A percentile compares a stretch with the other conserved stretches of the same genome.
These are phyloP conservation scores for Pleurozium schreberi DNA, from an alignment of 225 moss, liverwort and hornwort genomes.

Conservation along the genomic window DNA sequence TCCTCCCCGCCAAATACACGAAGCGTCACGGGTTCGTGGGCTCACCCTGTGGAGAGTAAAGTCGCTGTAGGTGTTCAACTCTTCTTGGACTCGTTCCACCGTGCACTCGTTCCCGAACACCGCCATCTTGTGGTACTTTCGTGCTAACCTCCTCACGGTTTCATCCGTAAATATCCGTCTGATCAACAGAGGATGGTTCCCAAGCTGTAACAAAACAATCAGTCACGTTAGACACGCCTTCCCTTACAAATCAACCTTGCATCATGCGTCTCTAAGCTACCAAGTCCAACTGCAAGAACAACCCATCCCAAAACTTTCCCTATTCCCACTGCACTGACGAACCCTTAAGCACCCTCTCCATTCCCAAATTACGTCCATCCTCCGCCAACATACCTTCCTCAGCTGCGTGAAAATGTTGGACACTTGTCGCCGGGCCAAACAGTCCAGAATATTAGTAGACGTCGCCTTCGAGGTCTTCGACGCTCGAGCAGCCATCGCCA, in stretches of 20 bases:
- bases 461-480: conserved; percentile 34
- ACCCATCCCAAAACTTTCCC: background rate
- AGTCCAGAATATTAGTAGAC: conserved; percentile 32
- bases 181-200: conserved; percentile 81
- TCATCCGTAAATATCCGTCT: conserved; percentile 74
- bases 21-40: background rate
- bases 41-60: conserved; percentile 63
- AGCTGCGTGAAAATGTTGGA: conserved; percentile 91
- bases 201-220: conserved; percentile 31
- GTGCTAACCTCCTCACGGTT: conserved; percentile 54
- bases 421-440: conserved; percentile 66
- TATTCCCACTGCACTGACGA: background rate
- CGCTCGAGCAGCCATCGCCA: conserved; percentile 65
- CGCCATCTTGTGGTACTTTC: conserved; percentile 62
- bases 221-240: background rate
- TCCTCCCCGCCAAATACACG: background rate
- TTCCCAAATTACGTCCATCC: background rate
- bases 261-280: background rate
- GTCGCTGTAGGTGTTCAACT: conserved; percentile 79
- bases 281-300: background rate
- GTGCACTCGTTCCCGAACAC: conserved; percentile 91
- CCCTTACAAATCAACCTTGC: background rate
- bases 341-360: background rate
- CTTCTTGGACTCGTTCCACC: conserved; percentile 76
- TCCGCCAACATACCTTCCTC: conserved; percentile 48